A percentile compares a stretch with the other conserved stretches of the same genome.
Evolutionary conservation across 1,284 basidiomycete genomes (phyloP).

Genomic region (Agaricales sp.): DNA sequence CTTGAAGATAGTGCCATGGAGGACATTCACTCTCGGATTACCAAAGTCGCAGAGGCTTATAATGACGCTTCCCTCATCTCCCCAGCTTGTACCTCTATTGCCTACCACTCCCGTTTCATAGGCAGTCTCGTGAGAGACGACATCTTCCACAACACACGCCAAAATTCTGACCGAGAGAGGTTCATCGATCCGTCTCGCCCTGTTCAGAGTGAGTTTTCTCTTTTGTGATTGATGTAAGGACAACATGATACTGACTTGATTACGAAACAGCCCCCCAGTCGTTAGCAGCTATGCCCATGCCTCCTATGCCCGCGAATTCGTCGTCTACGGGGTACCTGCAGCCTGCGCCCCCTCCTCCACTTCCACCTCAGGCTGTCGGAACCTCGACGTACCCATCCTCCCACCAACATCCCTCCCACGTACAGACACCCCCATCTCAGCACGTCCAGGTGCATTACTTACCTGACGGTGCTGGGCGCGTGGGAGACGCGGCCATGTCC

Average conservation of each 20-base stretch:
- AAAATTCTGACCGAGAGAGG: slow-evolving; percentile 34
- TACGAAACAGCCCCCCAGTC: too few relatives aligned
- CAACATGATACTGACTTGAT: not conserved
- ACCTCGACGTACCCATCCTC: not conserved
- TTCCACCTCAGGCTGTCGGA: not conserved
- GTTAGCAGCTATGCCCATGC: not conserved
- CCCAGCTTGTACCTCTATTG: slow-evolving; percentile 48
- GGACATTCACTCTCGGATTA: slow-evolving; percentile 55
- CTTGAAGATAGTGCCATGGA: slow-evolving; percentile 45
- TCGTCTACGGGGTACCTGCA: not conserved
- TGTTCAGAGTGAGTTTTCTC: slow-evolving; percentile 37
- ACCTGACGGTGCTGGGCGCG: not conserved
- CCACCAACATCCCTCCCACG: not conserved
- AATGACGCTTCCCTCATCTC: slow-evolving; percentile 53
- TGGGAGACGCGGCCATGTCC: too few relatives aligned
- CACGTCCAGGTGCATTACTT: not conserved
- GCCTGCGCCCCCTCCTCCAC: not conserved
- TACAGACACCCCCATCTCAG: not conserved
- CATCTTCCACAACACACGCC: too few relatives aligned
- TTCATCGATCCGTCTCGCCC: slow-evolving; percentile 23
- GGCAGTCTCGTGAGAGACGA: slow-evolving; percentile 58
- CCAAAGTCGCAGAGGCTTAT: slow-evolving; percentile 64
- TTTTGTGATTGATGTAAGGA: slow-evolving; percentile 30
- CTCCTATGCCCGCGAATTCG: not conserved
- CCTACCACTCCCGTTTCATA: slow-evolving; percentile 68